Base-by-base conservation (phyloP, 345 rosid species). In the Aquilaria yunnanensis region DNA sequence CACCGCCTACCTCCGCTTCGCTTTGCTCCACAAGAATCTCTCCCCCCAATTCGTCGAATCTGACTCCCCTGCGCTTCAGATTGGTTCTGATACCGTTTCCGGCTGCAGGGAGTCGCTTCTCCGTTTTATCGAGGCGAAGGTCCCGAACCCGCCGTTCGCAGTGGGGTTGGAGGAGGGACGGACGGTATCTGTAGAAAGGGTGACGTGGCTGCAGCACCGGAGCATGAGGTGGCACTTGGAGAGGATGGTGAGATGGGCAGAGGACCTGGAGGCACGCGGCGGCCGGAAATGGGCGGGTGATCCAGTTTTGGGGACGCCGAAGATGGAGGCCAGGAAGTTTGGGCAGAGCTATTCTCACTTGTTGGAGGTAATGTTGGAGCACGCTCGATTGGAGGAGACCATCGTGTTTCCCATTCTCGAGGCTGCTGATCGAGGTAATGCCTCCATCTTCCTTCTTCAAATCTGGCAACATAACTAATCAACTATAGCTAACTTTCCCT, bases 351-450 rank as follows among this genome's bases (percentile, higher is more conserved):
- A 87, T 14, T 59, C 83, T 1, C 74, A 70, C 75, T 33, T 87
- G 61, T 77, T 83, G 54, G 95, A 87, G 72, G 12, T 87, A 49
- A 72, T 87, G 95, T 29, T 87, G 10, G 95, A 87, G 37, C 91
- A 87, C 63, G 95, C 91, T 64, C 95, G 78, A 56, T 85, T 87
- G 95, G 95, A 87, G 74, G 95, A 87, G 80, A 77, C 77, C 64
- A 68, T 83, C 34, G 67, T 87, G 31, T 87, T 87, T 62, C 95
- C 90, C 11, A 47, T 83, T n/a, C 74, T 87, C 3, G 85, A 83
- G 61, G 66, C 53, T 62, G 87, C 86, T 62, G 95, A 87, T 67
- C 66, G 78, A 85, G 95, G 95, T 87, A 47, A 14, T 10, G 2
- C 43, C 2, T 33, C 32, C 45, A 43, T 32, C 12, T 32, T 45